Base-by-base conservation (phyloP, 73 alveolate genomes). In the Tetrahymena thermophila region DNA sequence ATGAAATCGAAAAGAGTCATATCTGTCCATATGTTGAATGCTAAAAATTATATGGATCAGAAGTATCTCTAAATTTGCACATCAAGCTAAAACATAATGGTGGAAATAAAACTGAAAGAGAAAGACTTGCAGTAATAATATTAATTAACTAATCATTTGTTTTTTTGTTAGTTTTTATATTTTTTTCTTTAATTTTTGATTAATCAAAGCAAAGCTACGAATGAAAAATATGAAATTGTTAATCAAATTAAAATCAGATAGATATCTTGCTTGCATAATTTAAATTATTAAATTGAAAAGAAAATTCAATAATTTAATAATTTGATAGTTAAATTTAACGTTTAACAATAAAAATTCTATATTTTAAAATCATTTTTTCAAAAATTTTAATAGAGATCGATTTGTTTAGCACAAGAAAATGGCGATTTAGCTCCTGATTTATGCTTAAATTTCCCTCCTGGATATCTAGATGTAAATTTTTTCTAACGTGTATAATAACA, bases 81-180 rank as follows among this genome's bases (percentile, higher is more conserved):
- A 97, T 97, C 43, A 97, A 97, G 85, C 85, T 97, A 21, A 97
- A 97, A 93, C 99, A 97, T 89, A 95, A 96, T 94, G 99, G 98
- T 38, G 99, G 99, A 4, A 97, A 97, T 71, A 97, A 97, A 85
- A 97, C 99, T 9, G 99, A 97, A 40, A 97, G 99, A 95, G 99
- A 97, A 85, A 97, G 97, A 89, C 94, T 97, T 34, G 99, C 99
- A 35, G 97, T 95, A 96, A 50, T 85, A 50, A 28, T 95, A 9
- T 37, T 55, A 85, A 95, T 94, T 58, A 38, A 55, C 16, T 55
- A 55, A 55, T n/a, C 9, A 55, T 55, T 19, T 19, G 23, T 55
- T 55, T 55, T 6, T 25, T 56, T 56, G 34, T 56, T 56, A 4
- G 9, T 0, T 4, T n/a, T 56, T 56, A 56, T 56, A 7, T 71